These are phyloP conservation scores for Mrakiaceae sp. DNA, from an alignment of 1,284 basidiomycete genomes.

Conservation along the genomic window DNA sequence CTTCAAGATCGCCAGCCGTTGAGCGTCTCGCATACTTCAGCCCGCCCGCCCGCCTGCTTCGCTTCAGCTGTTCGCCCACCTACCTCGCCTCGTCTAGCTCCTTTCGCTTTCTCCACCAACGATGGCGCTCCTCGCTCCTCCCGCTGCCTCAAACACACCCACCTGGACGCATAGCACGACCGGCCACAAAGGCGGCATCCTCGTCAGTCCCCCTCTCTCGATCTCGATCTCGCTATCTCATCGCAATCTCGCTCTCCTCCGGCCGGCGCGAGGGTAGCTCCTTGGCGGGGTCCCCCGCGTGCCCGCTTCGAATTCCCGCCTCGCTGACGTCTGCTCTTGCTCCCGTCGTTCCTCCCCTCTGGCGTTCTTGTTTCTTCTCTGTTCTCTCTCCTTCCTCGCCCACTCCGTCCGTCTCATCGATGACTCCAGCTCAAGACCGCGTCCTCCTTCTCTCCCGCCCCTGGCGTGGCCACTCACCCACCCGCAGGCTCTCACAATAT, in stretches of 20 bases:
- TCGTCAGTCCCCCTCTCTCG: background rate
- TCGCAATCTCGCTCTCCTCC: background rate
- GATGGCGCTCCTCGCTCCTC: too few relatives aligned
- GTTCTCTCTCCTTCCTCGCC: background rate
- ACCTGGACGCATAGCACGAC: background rate
- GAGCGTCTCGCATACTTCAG: too few relatives aligned
- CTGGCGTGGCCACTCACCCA: background rate
- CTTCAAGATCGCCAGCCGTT: too few relatives aligned
- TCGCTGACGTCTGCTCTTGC: too few relatives aligned
- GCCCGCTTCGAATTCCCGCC: too few relatives aligned
- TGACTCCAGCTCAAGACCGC: background rate
- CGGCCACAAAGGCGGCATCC: conserved; percentile 8
- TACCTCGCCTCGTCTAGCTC: too few relatives aligned
- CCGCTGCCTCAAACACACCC: too few relatives aligned
- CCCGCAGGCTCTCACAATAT: background rate
- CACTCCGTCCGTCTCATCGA: background rate
- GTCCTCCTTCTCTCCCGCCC: background rate
- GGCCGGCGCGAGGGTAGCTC: background rate
- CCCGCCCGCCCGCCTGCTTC: too few relatives aligned
- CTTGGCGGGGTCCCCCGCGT: too few relatives aligned
- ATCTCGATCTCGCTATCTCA: background rate
- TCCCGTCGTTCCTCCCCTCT: background rate
- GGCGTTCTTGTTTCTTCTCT: background rate
- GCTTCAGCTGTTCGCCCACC: too few relatives aligned
- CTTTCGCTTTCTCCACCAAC: background rate